Evolutionary conservation across 495 filamentous ascomycete species (phyloP), one percentile per base, ranked within the genome.

Genomic region (Chaetomium cochliodes): DNA sequence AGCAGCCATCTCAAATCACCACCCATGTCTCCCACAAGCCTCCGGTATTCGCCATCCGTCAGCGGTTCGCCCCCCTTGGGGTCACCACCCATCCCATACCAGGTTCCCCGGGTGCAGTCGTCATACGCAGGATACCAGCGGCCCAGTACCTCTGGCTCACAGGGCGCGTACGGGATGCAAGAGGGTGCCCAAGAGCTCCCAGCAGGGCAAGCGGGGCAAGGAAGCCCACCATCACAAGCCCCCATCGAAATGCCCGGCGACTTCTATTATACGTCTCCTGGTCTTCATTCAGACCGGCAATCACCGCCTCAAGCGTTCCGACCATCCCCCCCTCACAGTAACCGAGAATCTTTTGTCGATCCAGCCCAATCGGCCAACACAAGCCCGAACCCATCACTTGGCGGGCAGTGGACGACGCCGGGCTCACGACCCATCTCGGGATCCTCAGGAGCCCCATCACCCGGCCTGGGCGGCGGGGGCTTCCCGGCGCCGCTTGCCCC

Each of bases 161-260:
- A 69, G 37, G 33, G 41, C 0, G 42, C 51, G 6, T 42, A 39
- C 62, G 57, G 56, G 47, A 49, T 25, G n/a, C 52, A 67, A 28
- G 41, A 61, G 0, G 64, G 44, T 3, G 63, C 72, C 12, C 64
- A 69, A 33, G 74, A 76, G 54, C 68, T 76, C 33, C 58, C 70
- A 13, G 67, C 50, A 9, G 49, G 47, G 3, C 64, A 67, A 11
- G 67, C 50, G 8, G 49, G 47, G 2, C 64, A 67, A 47, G 37
- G 58, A 22, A 57, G 61, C 13, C 46, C 62, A 4, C 44, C 51
- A 5, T 55, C 30, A 49, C 65, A 69, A n/a, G 69, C 70, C 20
- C 63, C 78, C 42, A 74, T 79, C 58, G 80, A 82, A 62, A 74
- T 82, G 56, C 78, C 80, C 0, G 80, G 80, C 16, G 79, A 82